These are phyloP conservation scores for Xylaria digitata DNA, from an alignment of 2,329 filamentous ascomycete species.

Conservation along the genomic window DNA sequence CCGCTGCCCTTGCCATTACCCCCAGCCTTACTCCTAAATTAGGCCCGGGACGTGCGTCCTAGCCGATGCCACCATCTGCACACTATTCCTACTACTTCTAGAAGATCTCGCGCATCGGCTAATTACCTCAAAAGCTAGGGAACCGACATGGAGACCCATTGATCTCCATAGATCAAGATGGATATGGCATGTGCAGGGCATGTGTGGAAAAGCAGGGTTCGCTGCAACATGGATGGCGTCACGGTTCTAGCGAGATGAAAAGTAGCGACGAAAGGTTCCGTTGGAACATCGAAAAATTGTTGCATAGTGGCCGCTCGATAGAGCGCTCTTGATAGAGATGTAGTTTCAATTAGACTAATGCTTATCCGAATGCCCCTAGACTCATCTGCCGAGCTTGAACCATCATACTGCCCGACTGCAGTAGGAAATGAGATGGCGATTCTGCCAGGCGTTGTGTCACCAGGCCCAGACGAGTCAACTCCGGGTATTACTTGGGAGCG, in stretches of 20 bases:
- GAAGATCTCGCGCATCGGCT: conserved; percentile 44
- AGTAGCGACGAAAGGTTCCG: conserved; percentile 4
- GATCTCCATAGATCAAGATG: conserved; percentile 27
- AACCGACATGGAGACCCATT: conserved; percentile 30
- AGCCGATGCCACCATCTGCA: conserved; percentile 42
- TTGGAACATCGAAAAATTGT: background rate
- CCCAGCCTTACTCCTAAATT: conserved; percentile 47
- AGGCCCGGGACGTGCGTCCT: conserved; percentile 40
- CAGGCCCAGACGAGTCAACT: conserved; percentile 34
- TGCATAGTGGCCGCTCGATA: background rate
- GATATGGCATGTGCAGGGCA: conserved; percentile 17
- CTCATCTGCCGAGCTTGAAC: conserved; percentile 9
- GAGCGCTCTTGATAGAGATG: background rate
- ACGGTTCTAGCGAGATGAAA: conserved; percentile 27
- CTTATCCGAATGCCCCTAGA: background rate
- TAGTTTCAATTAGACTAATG: background rate
- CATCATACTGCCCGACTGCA: conserved; percentile 26
- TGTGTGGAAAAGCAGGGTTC: conserved; percentile 12
- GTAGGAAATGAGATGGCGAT: conserved; percentile 38
- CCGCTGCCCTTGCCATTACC: conserved; percentile 40
- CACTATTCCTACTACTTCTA: conserved; percentile 45
- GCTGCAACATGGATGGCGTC: conserved; percentile 21
- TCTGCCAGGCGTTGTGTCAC: conserved; percentile 44
- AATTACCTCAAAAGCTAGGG: conserved; percentile 37
- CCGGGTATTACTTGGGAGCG: conserved; percentile 23